These are phyloP conservation scores for Myxozyma neglecta DNA, from an alignment of 805 yeast genomes.

Conservation along the genomic window DNA sequence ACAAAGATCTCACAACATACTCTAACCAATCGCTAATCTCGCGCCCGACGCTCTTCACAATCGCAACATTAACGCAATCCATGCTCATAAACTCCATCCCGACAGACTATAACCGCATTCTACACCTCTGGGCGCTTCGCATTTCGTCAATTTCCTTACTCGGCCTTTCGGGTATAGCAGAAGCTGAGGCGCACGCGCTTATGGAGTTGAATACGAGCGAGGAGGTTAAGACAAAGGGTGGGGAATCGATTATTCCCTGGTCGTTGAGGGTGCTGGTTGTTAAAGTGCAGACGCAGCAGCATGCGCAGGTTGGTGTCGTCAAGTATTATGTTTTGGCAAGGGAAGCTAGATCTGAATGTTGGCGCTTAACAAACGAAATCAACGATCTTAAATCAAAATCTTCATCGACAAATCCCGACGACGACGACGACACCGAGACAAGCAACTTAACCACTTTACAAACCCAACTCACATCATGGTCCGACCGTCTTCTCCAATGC, in stretches of 20 bases:
- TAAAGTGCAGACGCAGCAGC: constrained; percentile 40
- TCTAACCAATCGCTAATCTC: constrained; percentile 18
- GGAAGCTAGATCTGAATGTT: constrained; percentile 39
- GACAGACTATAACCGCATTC: constrained; percentile 19
- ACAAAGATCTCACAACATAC: constrained; percentile 9
- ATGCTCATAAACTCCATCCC: constrained; percentile 12
- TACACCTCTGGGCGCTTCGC: constrained; percentile 26
- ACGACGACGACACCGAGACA: background rate
- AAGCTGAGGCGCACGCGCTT: constrained; percentile 37
- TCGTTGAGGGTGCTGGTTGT: constrained; percentile 38
- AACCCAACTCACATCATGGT: background rate
- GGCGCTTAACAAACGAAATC: constrained; percentile 8
- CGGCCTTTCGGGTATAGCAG: constrained; percentile 34
- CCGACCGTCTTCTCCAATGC: constrained; percentile 7
- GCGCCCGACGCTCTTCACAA: constrained; percentile 19
- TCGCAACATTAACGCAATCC: constrained; percentile 13
- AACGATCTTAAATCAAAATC: background rate
- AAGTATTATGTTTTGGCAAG: constrained; percentile 40
- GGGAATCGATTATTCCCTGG: constrained; percentile 39
- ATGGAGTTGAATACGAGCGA: constrained; percentile 35
- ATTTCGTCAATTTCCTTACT: constrained; percentile 16
- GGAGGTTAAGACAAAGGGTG: constrained; percentile 28
- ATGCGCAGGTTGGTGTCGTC: constrained; percentile 39
- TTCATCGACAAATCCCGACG: background rate
- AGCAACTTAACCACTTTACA: background rate